Percentiles rank a stretch among this genome's conserved stretches.
These are phyloP conservation scores for Basipetospora chlamydospora DNA, from an alignment of 2,329 filamentous ascomycete species.

Conservation along the genomic window DNA sequence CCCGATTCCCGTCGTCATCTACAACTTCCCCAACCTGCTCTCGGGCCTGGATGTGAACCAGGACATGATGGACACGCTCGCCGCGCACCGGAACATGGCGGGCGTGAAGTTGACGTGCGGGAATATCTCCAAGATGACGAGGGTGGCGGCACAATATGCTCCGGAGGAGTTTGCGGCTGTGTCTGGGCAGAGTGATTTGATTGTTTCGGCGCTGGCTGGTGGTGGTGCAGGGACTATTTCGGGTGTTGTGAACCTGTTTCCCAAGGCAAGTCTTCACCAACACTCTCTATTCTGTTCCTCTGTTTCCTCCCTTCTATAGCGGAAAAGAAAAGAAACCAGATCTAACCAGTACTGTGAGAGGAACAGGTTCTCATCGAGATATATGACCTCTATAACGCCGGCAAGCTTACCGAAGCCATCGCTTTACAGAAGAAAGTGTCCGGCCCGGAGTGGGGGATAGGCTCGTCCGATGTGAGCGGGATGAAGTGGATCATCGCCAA, in stretches of 20 bases:
- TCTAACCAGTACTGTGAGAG: too few relatives aligned
- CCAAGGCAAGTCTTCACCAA: slow-evolving; percentile 31
- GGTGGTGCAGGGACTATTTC: slow-evolving; percentile 47
- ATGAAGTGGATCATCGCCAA: slow-evolving; percentile 46
- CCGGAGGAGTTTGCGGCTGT: slow-evolving; percentile 46
- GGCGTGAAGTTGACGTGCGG: slow-evolving; percentile 61
- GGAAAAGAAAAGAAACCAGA: too few relatives aligned
- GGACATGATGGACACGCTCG: slow-evolving; percentile 44
- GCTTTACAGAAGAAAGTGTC: slow-evolving; percentile 34
- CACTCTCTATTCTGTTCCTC: too few relatives aligned
- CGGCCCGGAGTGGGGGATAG: slow-evolving; percentile 39
- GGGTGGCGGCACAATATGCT: slow-evolving; percentile 36
- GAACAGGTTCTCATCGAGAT: slow-evolving; percentile 28
- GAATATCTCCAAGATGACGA: slow-evolving; percentile 55
- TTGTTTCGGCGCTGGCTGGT: slow-evolving; percentile 44
- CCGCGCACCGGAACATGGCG: slow-evolving; percentile 48
- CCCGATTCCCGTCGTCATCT: slow-evolving; percentile 51
- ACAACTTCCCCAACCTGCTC: slow-evolving; percentile 57
- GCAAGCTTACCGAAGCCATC: slow-evolving; percentile 31
- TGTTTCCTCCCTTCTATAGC: too few relatives aligned
- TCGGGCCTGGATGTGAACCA: slow-evolving; percentile 55
- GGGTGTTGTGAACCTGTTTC: slow-evolving; percentile 48
- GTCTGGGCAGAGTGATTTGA: slow-evolving; percentile 60
- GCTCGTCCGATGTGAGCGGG: slow-evolving; percentile 42
- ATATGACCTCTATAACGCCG: slow-evolving; percentile 31